Evolutionary conservation across 2,329 filamentous ascomycete genomes (phyloP), one percentile per base, ranked within the genome.

Genomic region (Pyrenochaeta sp.): DNA sequence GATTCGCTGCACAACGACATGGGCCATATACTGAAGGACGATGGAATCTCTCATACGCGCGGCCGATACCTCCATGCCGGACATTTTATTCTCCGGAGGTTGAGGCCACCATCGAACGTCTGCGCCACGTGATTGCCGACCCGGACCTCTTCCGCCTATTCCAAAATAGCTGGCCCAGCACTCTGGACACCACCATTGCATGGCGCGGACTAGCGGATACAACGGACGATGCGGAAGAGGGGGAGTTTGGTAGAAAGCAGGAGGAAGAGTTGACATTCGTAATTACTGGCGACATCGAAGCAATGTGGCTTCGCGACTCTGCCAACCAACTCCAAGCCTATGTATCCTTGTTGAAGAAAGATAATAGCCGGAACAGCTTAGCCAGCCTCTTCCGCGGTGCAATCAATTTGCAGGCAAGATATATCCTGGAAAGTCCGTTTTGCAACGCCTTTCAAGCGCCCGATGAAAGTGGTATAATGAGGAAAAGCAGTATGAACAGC

Each of bases 301-400:
- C 83, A 12, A 84, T 84, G 82, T 84, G 83, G 83, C 68, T 84
- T 19, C 74, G 83, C 12, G 83, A 84, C 61, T 81, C 77, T 6
- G 88, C 89, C 19, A 91, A 90, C 67, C 90, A 92, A 73, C 84
- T 92, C 67, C 89, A 91, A 67, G 88, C 88, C 15, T 90, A 91
- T 66, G 80, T 86, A 44, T 82, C 84, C 3, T 74, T 91, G 3
- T 78, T 91, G 19, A 81, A 80, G 50, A 75, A 83, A 1, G 83
- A 83, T 19, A 69, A 57, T 2, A 77, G 2, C 76, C 79, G 5
- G 72, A 77, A 42, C 77, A 86, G 72, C 1, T 79, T 92, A 7
- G 88, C 89, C 19, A 85, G 84, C 8, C 78, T 92, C 0, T 91
- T 88, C 77, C 84, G 89, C 6, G 90, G 90, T 1, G 84, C 90